These are phyloP conservation scores for Clonostachys rhizophaga DNA, from an alignment of 2,329 filamentous ascomycete species.

Conservation along the genomic window DNA sequence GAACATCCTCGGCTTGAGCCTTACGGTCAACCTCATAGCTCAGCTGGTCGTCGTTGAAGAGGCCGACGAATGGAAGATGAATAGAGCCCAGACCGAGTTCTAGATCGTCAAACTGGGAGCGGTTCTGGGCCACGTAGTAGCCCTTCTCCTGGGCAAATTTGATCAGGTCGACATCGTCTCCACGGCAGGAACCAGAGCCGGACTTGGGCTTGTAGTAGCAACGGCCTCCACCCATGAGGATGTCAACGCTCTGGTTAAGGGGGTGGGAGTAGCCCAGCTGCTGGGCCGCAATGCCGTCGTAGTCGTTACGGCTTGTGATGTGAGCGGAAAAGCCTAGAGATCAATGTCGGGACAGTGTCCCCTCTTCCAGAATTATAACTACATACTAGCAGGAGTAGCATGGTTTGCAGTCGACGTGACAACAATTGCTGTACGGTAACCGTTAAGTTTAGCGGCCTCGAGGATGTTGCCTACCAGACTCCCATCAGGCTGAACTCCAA, in stretches of 20 bases:
- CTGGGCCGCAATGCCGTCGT: slow-evolving; percentile 25
- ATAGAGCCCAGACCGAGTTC: slow-evolving; percentile 10
- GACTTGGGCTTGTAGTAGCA: slow-evolving; percentile 29
- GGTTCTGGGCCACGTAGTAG: slow-evolving; percentile 24
- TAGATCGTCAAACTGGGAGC: slow-evolving; percentile 20
- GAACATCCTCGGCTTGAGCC: slow-evolving; percentile 8
- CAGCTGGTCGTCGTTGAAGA: slow-evolving; percentile 26
- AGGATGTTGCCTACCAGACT: slow-evolving; percentile 26
- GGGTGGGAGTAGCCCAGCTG: slow-evolving; percentile 25
- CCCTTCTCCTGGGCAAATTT: slow-evolving; percentile 19
- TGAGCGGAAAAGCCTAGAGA: slow-evolving; percentile 18
- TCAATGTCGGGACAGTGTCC: not conserved
- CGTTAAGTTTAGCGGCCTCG: slow-evolving; percentile 26
- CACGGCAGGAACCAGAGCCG: slow-evolving; percentile 23
- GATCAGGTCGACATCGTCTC: slow-evolving; percentile 25
- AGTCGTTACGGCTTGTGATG: slow-evolving; percentile 18
- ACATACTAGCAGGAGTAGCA: slow-evolving; percentile 1
- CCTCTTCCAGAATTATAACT: no score
- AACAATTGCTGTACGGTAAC: slow-evolving; percentile 27
- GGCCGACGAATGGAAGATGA: slow-evolving; percentile 25
- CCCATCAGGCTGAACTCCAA: slow-evolving; percentile 21
- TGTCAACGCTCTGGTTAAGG: slow-evolving; percentile 23
- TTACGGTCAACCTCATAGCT: slow-evolving; percentile 22
- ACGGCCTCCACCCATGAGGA: slow-evolving; percentile 27
- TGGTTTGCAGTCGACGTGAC: slow-evolving; percentile 17